Percentiles rank a stretch among this genome's conserved stretches.
phyloP scores from a whole-genome alignment of 495 filamentous ascomycete species.

The Barbatosphaeria neglecta region DNA sequence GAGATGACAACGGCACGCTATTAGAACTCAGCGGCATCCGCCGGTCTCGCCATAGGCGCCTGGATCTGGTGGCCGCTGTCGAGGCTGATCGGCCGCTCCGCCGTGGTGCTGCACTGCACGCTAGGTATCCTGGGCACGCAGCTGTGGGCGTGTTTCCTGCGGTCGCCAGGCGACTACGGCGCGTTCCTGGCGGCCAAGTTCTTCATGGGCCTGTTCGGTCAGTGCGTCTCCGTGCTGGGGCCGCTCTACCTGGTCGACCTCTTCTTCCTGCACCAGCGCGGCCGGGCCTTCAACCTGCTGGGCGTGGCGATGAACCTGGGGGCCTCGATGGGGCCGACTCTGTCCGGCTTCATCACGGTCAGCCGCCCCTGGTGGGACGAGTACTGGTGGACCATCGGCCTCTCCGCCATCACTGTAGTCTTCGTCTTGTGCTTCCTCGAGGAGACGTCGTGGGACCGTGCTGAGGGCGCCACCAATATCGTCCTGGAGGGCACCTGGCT shows the following conservation, averaged over 20 bases:
- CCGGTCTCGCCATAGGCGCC: conserved; percentile 53
- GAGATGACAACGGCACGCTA: conserved; percentile 27
- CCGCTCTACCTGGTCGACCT: conserved; percentile 15
- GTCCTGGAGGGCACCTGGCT: conserved; percentile 17
- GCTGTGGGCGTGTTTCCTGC: conserved; percentile 49
- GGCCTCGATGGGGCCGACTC: conserved; percentile 29
- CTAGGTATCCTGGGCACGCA: conserved; percentile 40
- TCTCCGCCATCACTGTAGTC: conserved; percentile 27
- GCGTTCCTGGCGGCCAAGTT: conserved; percentile 12
- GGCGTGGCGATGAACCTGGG: conserved; percentile 31
- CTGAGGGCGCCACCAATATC: conserved; percentile 9
- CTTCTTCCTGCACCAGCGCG: conserved; percentile 52
- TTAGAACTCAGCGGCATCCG: conserved; percentile 48
- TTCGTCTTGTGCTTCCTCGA: conserved; percentile 34
- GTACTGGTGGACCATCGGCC: conserved; percentile 41
- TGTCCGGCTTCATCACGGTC: conserved; percentile 34
- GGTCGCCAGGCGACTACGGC: conserved; percentile 3
- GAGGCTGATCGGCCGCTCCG: conserved; percentile 45
- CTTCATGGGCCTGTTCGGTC: conserved; percentile 51
- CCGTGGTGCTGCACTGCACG: conserved; percentile 43
- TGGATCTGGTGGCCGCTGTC: conserved; percentile 54
- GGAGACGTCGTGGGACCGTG: conserved; percentile 26
- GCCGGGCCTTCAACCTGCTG: conserved; percentile 33
- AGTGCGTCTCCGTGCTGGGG: conserved; percentile 43
- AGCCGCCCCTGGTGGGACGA: conserved; percentile 29